Percentiles rank a stretch among this genome's conserved stretches.
phyloP scores from a whole-genome alignment of 108 stramenopile species.

The Nannochloropsis gaditana region DNA sequence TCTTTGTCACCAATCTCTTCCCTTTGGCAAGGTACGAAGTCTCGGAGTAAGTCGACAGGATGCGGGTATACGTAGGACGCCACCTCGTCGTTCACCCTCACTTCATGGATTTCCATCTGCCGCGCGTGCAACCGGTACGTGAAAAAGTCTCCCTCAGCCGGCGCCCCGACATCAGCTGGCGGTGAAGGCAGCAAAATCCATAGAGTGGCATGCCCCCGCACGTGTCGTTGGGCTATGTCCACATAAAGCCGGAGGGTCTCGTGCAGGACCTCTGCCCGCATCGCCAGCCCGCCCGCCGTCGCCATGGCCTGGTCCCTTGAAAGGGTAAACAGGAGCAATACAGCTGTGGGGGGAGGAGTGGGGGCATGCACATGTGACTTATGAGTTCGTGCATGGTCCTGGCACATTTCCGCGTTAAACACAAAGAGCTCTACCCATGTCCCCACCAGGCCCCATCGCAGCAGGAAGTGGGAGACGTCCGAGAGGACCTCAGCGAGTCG shows the following conservation, averaged over 20 bases:
- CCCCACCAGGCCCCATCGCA: too few relatives aligned
- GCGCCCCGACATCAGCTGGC: not conserved
- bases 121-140: not conserved
- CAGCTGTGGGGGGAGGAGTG: not conserved
- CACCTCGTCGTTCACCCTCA: not conserved
- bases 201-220: not conserved
- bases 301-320: not conserved
- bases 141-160: not conserved
- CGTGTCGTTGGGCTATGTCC: not conserved
- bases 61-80: conserved; percentile 8
- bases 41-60: conserved; percentile 2
- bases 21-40: not conserved
- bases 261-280: not conserved
- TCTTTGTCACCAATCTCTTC: not conserved
- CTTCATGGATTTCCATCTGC: conserved; percentile 6
- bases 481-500: too few relatives aligned
- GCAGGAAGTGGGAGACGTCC: too few relatives aligned
- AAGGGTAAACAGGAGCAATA: not conserved
- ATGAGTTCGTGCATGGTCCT: too few relatives aligned
- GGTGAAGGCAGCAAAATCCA: not conserved
- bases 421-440: too few relatives aligned
- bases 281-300: not conserved
- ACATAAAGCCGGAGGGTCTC: not conserved
- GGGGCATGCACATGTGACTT: too few relatives aligned
- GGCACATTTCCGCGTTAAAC: too few relatives aligned